Conservation (phyloP, 2,329 filamentous ascomycete genomes). For the Orbilia oligospora region DNA sequence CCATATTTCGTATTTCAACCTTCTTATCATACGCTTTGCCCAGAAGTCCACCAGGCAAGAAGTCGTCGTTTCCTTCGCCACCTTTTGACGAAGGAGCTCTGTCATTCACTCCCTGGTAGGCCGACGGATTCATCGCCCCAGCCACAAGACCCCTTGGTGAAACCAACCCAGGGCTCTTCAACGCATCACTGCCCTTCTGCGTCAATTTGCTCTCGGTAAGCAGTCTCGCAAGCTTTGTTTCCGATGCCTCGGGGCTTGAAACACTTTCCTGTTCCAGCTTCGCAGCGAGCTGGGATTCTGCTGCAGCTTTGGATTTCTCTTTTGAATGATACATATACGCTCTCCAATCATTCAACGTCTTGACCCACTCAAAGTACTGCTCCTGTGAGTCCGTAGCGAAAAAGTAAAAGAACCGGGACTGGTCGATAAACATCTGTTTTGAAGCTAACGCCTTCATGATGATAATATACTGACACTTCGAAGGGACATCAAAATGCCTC, state of each 20-base stretch:
- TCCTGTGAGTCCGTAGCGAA: constrained; percentile 56
- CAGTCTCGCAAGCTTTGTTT: constrained; percentile 49
- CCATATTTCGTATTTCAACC: constrained; percentile 47
- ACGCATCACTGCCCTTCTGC: constrained; percentile 35
- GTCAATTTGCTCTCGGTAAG: constrained; percentile 54
- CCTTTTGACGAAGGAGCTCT: constrained; percentile 14
- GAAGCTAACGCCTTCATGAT: constrained; percentile 52
- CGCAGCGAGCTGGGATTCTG: constrained; percentile 42
- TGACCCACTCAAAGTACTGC: constrained; percentile 55
- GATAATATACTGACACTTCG: constrained; percentile 58
- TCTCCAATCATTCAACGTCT: constrained; percentile 51
- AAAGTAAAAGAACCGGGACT: constrained; percentile 57
- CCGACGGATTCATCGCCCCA: constrained; percentile 31
- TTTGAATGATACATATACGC: constrained; percentile 40
- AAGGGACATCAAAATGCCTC: constrained; percentile 49
- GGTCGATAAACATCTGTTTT: constrained; percentile 58
- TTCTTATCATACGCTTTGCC: constrained; percentile 51
- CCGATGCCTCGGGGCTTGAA: constrained; percentile 36
- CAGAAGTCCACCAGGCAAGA: constrained; percentile 38
- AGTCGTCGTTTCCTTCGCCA: constrained; percentile 11
- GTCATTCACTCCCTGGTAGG: constrained; percentile 38
- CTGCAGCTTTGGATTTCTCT: constrained; percentile 37
- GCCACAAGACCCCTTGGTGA: constrained; percentile 28
- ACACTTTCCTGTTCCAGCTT: constrained; percentile 52
- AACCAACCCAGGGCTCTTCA: constrained; percentile 40